Conservation (phyloP, 345 rosid genomes). For the Murraya koenigii region DNA sequence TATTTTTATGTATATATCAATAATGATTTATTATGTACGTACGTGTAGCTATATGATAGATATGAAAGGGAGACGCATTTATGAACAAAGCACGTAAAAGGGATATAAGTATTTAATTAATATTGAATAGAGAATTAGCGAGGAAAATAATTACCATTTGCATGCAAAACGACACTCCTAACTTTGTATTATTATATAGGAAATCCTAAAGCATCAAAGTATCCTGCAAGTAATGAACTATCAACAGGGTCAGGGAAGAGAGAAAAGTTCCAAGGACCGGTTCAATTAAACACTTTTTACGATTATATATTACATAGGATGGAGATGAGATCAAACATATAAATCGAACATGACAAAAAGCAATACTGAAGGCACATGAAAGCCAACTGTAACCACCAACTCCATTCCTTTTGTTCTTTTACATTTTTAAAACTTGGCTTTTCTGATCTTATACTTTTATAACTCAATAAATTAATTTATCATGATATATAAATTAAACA, state of each 20-base stretch:
- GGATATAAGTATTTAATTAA: neutral
- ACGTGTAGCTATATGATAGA: too few relatives aligned
- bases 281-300: constrained; percentile 5
- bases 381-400: neutral
- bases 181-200: neutral
- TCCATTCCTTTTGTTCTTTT: neutral
- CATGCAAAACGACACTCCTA: neutral
- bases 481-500: neutral
- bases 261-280: neutral
- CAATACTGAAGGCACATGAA: neutral
- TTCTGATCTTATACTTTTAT: neutral
- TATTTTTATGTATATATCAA: neutral
- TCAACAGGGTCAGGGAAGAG: neutral
- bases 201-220: neutral
- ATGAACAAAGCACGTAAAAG: neutral
- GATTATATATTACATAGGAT: neutral
- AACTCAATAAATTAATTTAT: neutral
- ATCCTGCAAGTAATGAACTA: neutral
- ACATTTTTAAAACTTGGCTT: neutral
- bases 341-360: neutral
- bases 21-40: neutral
- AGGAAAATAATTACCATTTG: neutral
- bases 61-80: neutral
- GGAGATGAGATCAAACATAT: neutral
- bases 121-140: neutral